Percentiles rank a stretch among this genome's conserved stretches.
These are phyloP conservation scores for Davidsoniella virescens DNA, from an alignment of 2,329 filamentous ascomycete species.

Conservation along the genomic window DNA sequence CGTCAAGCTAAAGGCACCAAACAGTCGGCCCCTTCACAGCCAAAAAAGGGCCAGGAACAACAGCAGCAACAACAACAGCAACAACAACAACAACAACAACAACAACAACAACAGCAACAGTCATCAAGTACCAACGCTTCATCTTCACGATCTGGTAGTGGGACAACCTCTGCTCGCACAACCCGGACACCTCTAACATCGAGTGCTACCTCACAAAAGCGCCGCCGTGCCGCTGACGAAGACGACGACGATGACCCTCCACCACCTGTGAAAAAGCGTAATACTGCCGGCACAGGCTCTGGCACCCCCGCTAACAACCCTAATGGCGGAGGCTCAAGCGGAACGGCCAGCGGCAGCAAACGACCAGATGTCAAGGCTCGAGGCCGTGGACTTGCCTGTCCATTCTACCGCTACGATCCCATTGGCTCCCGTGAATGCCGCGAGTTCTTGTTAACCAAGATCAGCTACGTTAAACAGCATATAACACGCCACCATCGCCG, in stretches of 20 bases:
- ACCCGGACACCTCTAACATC: not conserved
- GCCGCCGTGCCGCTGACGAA: not conserved
- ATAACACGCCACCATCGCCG: constrained; percentile 15
- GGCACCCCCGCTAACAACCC: constrained; percentile 3
- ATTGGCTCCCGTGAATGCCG: constrained; percentile 15
- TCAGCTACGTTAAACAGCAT: constrained; percentile 19
- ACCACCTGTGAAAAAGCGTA: constrained; percentile 4
- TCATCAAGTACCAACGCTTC: not conserved
- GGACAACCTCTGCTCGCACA: not conserved
- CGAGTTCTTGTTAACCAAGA: constrained; percentile 15
- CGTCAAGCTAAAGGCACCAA: no score
- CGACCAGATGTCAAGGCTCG: constrained; percentile 9
- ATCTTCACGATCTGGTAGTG: not conserved
- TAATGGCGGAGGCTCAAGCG: no score
- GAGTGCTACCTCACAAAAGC: constrained; percentile 1
- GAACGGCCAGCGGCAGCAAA: constrained; percentile 2
- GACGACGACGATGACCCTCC: constrained; percentile 7
- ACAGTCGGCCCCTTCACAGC: no score
- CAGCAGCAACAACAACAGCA: no score
- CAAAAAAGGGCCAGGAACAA: no score
- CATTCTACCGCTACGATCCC: constrained; percentile 16
- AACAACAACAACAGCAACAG: not conserved
- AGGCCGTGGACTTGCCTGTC: constrained; percentile 15
- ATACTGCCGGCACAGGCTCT: no score
- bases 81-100: no score